These are phyloP conservation scores for Clavispora carvajalis DNA, from an alignment of 805 yeast genomes.

Conservation along the genomic window DNA sequence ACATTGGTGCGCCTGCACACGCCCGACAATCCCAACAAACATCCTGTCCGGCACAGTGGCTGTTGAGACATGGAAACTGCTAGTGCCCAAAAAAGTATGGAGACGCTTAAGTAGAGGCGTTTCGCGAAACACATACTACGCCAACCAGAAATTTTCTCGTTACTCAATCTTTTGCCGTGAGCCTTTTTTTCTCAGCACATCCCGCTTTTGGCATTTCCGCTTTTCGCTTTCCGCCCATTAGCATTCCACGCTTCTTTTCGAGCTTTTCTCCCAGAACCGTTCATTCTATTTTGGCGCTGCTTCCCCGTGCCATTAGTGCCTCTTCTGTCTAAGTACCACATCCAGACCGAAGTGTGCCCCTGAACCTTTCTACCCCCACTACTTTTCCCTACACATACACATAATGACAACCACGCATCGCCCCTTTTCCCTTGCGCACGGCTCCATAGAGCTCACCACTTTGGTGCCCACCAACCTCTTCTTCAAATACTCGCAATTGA, in stretches of 20 bases:
- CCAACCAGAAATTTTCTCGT: not conserved
- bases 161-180: not conserved
- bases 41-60: constrained; percentile 13
- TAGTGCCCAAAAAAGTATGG: constrained; percentile 12
- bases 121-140: not conserved
- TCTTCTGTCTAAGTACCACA: not conserved
- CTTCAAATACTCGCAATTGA: constrained; percentile 78
- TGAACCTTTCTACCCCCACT: not conserved
- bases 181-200: not conserved
- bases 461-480: constrained; percentile 79
- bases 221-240: not conserved
- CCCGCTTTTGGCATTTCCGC: not conserved
- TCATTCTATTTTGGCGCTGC: not conserved
- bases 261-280: not conserved
- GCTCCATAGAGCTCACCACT: constrained; percentile 81
- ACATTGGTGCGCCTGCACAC: not conserved
- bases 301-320: not conserved
- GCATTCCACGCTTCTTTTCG: not conserved
- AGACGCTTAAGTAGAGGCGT: constrained; percentile 2
- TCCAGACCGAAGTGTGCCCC: not conserved
- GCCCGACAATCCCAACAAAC: constrained; percentile 15
- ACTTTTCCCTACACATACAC: not conserved
- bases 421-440: constrained; percentile 81
- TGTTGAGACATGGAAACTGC: constrained; percentile 17
- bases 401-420: constrained; percentile 37